These are phyloP conservation scores for Daldinia grandis DNA, from an alignment of 495 filamentous ascomycete species.

Conservation along the genomic window DNA sequence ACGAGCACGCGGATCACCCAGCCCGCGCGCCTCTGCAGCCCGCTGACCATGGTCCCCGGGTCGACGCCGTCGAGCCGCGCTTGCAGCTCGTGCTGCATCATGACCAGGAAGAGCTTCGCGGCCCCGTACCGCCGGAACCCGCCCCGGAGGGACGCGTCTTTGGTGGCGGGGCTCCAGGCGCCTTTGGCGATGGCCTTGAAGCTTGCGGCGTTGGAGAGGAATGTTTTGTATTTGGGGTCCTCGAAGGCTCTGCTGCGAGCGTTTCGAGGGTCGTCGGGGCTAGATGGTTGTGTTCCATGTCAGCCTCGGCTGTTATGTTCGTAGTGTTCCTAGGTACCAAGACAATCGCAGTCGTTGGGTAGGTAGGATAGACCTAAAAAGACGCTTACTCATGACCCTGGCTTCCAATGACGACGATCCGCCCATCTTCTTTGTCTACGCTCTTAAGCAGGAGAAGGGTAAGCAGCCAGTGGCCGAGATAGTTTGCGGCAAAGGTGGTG, in stretches of 20 bases:
- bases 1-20: background rate
- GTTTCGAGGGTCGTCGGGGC: background rate
- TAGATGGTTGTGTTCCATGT: background rate
- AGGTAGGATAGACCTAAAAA: too few species aligned
- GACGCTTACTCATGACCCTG: background rate
- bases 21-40: too few species aligned
- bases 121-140: slow-evolving; percentile 46
- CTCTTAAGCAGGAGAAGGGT: slow-evolving; percentile 50
- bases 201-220: background rate
- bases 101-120: slow-evolving; percentile 45
- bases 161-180: background rate
- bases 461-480: slow-evolving; percentile 52
- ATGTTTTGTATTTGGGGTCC: background rate
- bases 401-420: slow-evolving; percentile 1
- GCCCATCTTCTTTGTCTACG: slow-evolving; percentile 39
- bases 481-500: slow-evolving; percentile 51
- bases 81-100: slow-evolving; percentile 50
- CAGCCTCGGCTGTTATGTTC: background rate
- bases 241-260: background rate
- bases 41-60: background rate
- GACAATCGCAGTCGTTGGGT: too few species aligned
- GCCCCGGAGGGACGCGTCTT: background rate
- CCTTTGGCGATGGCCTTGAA: background rate
- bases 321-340: background rate
- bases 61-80: slow-evolving; percentile 20